Evolutionary conservation across 495 filamentous ascomycete genomes (phyloP), one percentile per base, ranked within the genome.

Genomic region (Neurospora tetraspora): DNA sequence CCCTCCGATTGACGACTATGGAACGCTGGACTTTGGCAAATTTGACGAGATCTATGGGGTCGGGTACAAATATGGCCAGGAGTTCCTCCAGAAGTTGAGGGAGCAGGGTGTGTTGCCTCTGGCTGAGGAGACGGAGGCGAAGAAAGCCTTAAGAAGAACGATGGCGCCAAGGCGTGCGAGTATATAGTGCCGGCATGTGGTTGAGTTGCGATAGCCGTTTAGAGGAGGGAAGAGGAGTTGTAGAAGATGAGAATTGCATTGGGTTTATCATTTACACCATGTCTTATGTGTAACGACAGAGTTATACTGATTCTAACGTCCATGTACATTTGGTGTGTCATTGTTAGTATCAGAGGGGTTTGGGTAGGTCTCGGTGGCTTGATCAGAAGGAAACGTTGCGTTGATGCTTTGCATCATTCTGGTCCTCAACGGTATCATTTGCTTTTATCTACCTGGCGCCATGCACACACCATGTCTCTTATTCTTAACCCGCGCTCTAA

Each of bases 31-130:
- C 61, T 99, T 99, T 84, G 92, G 88, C 70, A 97, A 94, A 80
- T 98, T 99, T 81, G 94, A 97, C 73, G 96, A 98, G 84, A 98
- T 99, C 73, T 97, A 95, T 78, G 84, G 90, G 76, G 85, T 97
- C 3, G 96, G 96, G 4, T 97, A 96, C 80, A 83, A 87, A 39
- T 98, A 90, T 82, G 96, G 94, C 20, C 91, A 90, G 80, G 86
- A 91, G 72, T 97, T 89, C 81, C 80, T 99, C 53, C 88, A 86
- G 38, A 85, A 89, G 71, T 79, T 98, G 75, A 89, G 88, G 77
- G 91, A 91, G 47, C 84, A 95, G 78, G 96, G 94, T 1, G 84
- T 91, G 34, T 80, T 97, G 72, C 89, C 89, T 68, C 76, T 91
- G 5, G 83, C 87, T 68, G 85, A 85, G 71, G 93, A 94, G 83